phyloP scores from a whole-genome alignment of 1,284 basidiomycete species.

The Dichomitus squalens region DNA sequence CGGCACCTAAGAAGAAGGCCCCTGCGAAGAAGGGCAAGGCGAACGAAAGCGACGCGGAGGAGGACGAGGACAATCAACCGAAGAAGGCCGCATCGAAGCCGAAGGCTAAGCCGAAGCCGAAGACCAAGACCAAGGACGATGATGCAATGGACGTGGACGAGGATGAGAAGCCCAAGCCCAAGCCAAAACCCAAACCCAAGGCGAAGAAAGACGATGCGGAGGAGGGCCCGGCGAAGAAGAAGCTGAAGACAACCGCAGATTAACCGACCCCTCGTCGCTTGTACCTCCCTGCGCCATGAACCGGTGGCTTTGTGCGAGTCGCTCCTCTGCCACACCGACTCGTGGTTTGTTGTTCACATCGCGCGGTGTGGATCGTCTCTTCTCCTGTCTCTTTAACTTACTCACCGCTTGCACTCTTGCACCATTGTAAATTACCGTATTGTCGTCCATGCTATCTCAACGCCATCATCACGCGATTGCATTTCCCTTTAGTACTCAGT shows the following conservation, averaged over 20 bases:
- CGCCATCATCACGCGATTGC: background rate
- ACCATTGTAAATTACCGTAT: background rate
- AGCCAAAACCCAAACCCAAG: slow-evolving; percentile 49
- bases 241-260: slow-evolving; percentile 49
- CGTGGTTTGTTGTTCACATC: no score
- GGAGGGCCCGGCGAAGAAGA: slow-evolving; percentile 72
- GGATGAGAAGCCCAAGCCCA: slow-evolving; percentile 44
- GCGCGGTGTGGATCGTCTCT: no score
- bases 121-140: slow-evolving; percentile 30
- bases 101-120: slow-evolving; percentile 50
- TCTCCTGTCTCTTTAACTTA: background rate
- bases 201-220: slow-evolving; percentile 48
- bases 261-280: slow-evolving; percentile 11
- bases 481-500: background rate
- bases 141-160: slow-evolving; percentile 47
- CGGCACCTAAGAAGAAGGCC: slow-evolving; percentile 46
- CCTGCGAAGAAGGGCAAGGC: slow-evolving; percentile 37
- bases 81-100: slow-evolving; percentile 36
- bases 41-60: slow-evolving; percentile 40
- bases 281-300: no score
- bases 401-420: background rate
- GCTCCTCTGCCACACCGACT: no score
- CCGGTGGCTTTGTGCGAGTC: no score
- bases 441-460: background rate
- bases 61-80: slow-evolving; percentile 37